Conservation (phyloP, 306 rosid genomes). For the Begonia masoniana region DNA sequence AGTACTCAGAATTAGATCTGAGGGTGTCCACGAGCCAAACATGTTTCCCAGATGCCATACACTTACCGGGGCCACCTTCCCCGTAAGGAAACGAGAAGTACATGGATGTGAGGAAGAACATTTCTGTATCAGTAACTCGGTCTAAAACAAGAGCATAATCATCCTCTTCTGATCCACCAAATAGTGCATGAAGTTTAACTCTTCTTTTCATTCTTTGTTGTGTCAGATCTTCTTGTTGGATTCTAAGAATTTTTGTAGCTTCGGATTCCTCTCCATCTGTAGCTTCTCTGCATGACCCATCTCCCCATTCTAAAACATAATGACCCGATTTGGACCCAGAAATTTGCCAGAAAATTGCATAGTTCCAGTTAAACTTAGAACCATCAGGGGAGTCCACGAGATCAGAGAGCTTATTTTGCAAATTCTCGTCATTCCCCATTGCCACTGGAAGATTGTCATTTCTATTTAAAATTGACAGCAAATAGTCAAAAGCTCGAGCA, state of each 20-base stretch:
- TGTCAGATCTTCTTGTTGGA: slow-evolving; percentile 33
- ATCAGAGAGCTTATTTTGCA: slow-evolving; percentile 72
- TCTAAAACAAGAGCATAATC: slow-evolving; percentile 62
- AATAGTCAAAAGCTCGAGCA: slow-evolving; percentile 43
- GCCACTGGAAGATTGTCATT: slow-evolving; percentile 54
- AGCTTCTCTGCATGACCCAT: slow-evolving; percentile 80
- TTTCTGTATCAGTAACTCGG: slow-evolving; percentile 68
- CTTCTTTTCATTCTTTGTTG: slow-evolving; percentile 62
- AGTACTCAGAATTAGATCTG: slow-evolving; percentile 36
- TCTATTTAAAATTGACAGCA: slow-evolving; percentile 35
- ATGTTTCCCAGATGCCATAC: slow-evolving; percentile 57
- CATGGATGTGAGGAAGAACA: slow-evolving; percentile 85
- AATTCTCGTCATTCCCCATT: slow-evolving; percentile 47
- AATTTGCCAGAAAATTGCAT: slow-evolving; percentile 82
- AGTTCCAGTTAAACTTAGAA: slow-evolving; percentile 73
- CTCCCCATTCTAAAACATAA: slow-evolving; percentile 80
- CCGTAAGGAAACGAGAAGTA: slow-evolving; percentile 73
- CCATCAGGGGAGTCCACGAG: slow-evolving; percentile 60
- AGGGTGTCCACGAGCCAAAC: slow-evolving; percentile 38
- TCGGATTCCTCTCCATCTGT: slow-evolving; percentile 41
- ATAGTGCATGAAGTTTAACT: slow-evolving; percentile 58
- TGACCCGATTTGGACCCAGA: slow-evolving; percentile 63
- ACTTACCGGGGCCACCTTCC: slow-evolving; percentile 90
- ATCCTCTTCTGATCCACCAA: slow-evolving; percentile 66
- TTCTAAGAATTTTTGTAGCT: slow-evolving; percentile 14